These are phyloP conservation scores for Pestalotiopsis sp. DNA, from an alignment of 2,329 filamentous ascomycete species.

Conservation along the genomic window DNA sequence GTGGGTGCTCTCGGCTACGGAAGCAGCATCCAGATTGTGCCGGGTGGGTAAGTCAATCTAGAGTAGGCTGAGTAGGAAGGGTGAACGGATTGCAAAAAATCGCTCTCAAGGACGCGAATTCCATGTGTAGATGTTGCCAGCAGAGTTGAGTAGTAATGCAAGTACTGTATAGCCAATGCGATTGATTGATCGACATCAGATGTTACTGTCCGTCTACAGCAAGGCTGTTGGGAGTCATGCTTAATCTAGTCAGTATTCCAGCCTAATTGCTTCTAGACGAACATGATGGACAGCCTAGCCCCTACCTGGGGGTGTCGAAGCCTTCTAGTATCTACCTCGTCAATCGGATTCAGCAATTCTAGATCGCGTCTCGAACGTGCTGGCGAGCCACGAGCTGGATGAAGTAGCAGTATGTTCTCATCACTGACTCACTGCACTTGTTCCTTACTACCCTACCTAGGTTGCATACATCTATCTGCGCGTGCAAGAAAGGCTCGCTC, in stretches of 20 bases:
- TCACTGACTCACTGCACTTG: background rate
- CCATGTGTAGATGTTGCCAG: too few relatives aligned
- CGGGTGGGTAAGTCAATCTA: background rate
- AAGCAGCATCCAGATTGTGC: background rate
- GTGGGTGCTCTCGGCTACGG: background rate
- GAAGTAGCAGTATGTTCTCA: background rate
- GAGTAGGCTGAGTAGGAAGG: background rate
- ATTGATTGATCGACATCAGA: too few relatives aligned
- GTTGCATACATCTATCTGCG: background rate
- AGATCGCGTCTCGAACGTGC: background rate
- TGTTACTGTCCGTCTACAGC: too few relatives aligned
- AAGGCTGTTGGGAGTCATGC: too few relatives aligned
- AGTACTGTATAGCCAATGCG: too few relatives aligned
- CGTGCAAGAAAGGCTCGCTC: background rate
- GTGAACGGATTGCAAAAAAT: background rate
- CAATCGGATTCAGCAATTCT: background rate
- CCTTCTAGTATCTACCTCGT: background rate
- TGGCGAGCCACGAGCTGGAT: background rate
- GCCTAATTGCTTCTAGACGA: too few relatives aligned
- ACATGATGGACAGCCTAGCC: too few relatives aligned
- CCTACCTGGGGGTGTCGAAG: background rate
- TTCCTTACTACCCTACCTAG: background rate
- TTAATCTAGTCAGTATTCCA: too few relatives aligned
- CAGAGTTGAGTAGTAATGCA: too few relatives aligned
- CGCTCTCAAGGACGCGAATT: background rate